Base-by-base conservation (phyloP, 208 protist species). In the Trypanosoma caninum region DNA sequence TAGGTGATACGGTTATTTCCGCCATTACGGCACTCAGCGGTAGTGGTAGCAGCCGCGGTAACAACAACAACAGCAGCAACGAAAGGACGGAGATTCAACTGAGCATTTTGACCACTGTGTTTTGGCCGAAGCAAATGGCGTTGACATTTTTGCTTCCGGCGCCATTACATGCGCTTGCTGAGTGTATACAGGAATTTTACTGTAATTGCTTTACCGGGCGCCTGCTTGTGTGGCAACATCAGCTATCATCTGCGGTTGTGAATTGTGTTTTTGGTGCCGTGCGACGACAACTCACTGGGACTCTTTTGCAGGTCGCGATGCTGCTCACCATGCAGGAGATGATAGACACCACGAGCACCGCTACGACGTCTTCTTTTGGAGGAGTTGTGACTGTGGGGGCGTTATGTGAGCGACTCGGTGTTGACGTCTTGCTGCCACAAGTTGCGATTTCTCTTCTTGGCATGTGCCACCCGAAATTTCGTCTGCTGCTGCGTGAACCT, bases 301-400 rank as follows among this genome's bases (percentile, higher is more conserved):
- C 94, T 20, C 66, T 98, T 33, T 64, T 91, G 16, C 97, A 99
- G 76, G 81, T 87, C 8, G 27, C 96, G 2, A 67, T 97, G 25
- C 65, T 98, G 14, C 77, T 98, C 31, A 68, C 84, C 11, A 90
- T 98, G 44, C 97, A 98, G 65, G 65, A 73, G 9, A 63, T 77
- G 34, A 41, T 54, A 18, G 47, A 35, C 33, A 2, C 35, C n/a
- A 78, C 51, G 34, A 11, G 3, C 18, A 14, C 31, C 8, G 16
- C 22, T 28, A 2, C 27, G 27, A 38, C 20, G n/a, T 25, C 50
- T 13, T 9, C 16, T 11, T 30, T 8, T 18, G 38, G 1, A 1
- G 48, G 14, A 72, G 46, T 37, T 91, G 40, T 70, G 22, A 75
- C 93, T 16, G 82, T 97, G 14, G 42, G 81, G 56, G 63, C 63